Evolutionary conservation across 1,284 basidiomycete genomes (phyloP).

Genomic region (Trichosporon sp.): DNA sequence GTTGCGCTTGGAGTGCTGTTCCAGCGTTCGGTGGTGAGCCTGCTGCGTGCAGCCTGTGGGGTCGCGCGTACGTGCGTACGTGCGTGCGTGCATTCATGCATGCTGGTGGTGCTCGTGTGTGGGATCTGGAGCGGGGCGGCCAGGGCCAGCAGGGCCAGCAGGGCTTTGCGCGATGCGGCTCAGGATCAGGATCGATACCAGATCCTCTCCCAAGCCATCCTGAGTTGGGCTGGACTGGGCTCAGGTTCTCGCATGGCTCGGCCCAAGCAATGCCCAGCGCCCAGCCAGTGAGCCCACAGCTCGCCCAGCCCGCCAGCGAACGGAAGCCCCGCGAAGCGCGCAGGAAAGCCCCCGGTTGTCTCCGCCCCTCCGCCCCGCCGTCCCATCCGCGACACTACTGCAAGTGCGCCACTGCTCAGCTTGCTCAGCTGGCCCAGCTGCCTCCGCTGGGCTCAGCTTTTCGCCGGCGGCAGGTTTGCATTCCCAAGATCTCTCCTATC

Average conservation of each 20-base stretch:
- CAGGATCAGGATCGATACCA: not conserved
- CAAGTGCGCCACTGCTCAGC: too few species aligned
- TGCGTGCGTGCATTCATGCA: too few species aligned
- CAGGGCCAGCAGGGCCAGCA: not conserved
- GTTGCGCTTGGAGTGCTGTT: not conserved
- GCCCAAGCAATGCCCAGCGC: not conserved
- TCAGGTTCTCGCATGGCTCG: not conserved
- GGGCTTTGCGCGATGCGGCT: not conserved
- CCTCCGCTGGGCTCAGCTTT: not conserved
- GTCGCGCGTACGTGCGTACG: too few species aligned
- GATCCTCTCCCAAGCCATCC: not conserved
- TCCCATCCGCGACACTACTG: not conserved
- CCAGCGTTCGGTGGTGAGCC: not conserved
- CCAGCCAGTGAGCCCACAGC: too few species aligned
- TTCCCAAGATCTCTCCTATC: not conserved
- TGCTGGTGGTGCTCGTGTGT: not conserved
- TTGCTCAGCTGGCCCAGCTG: too few species aligned
- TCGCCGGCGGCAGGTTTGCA: not conserved
- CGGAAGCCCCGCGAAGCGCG: not conserved
- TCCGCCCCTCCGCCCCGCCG: not conserved
- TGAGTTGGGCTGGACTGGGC: not conserved
- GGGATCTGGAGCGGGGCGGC: not conserved
- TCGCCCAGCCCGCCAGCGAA: not conserved
- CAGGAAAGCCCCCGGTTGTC: not conserved
- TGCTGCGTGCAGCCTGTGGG: too few species aligned